phyloP scores from a whole-genome alignment of 805 yeast species.

The Candida boleticola region DNA sequence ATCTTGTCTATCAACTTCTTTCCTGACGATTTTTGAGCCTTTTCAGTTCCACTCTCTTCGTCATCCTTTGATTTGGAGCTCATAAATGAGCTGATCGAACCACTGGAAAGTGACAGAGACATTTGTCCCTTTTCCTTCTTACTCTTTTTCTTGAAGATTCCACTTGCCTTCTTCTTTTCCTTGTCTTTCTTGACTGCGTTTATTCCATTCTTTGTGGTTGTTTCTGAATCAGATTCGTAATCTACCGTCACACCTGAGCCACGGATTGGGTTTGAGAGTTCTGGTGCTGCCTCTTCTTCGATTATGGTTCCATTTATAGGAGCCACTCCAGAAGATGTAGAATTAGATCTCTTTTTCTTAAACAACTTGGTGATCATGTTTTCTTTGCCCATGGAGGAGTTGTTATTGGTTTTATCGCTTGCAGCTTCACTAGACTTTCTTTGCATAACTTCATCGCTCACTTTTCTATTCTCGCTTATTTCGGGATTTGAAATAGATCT shows the following conservation, averaged over 20 bases:
- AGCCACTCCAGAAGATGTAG: constrained; percentile 8
- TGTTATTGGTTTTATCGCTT: not conserved
- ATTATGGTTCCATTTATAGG: constrained; percentile 3
- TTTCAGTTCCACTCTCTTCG: not conserved
- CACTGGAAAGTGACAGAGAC: not conserved
- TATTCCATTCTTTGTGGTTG: constrained; percentile 8
- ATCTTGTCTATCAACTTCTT: constrained; percentile 2
- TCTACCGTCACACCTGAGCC: constrained; percentile 24
- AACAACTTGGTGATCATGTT: constrained; percentile 41
- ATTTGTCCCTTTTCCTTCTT: constrained; percentile 1
- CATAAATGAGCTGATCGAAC: not conserved
- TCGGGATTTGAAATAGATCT: constrained; percentile 43
- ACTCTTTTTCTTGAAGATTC: constrained; percentile 4
- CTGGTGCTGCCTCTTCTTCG: not conserved
- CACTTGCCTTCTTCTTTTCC: constrained; percentile 3
- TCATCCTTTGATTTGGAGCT: constrained; percentile 2
- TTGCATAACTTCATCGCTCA: constrained; percentile 4
- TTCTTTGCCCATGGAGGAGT: constrained; percentile 26
- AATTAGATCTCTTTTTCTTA: constrained; percentile 31
- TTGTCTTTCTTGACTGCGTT: constrained; percentile 10
- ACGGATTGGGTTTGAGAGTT: not conserved
- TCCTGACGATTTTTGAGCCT: not conserved
- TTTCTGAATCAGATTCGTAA: constrained; percentile 21
- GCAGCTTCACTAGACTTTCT: constrained; percentile 1
- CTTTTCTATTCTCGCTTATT: constrained; percentile 10